Evolutionary conservation across 495 filamentous ascomycete species (phyloP).

Genomic region (Podospora anserina): DNA sequence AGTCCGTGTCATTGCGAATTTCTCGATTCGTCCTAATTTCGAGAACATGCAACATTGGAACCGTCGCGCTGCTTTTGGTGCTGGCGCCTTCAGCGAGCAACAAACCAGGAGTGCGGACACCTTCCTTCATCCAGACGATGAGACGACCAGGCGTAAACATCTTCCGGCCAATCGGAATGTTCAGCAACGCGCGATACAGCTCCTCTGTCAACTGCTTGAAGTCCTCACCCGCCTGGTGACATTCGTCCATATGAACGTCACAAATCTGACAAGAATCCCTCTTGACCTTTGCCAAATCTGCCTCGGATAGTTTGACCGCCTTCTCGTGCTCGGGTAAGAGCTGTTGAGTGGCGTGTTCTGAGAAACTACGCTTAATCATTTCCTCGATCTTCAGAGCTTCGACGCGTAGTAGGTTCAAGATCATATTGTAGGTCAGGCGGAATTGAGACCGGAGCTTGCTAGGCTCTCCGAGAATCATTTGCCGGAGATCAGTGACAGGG

Average conservation of each 20-base stretch:
- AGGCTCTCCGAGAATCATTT: constrained; percentile 95
- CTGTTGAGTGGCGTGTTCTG: constrained; percentile 97
- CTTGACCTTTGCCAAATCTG: constrained; percentile 84
- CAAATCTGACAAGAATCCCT: constrained; percentile 80
- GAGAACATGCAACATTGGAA: constrained; percentile 69
- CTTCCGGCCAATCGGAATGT: constrained; percentile 73
- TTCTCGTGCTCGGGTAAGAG: constrained; percentile 92
- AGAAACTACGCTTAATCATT: constrained; percentile 99
- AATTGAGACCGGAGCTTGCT: constrained; percentile 96
- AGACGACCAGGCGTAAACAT: constrained; percentile 71
- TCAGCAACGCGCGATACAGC: constrained; percentile 65
- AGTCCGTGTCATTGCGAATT: constrained; percentile 68
- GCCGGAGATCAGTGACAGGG: constrained; percentile 70
- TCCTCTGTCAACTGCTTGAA: constrained; percentile 70
- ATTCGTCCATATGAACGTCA: constrained; percentile 70
- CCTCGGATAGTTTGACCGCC: constrained; percentile 87
- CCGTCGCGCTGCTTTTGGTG: constrained; percentile 49
- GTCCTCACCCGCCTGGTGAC: constrained; percentile 76
- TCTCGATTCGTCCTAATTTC: constrained; percentile 63
- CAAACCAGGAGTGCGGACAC: constrained; percentile 73
- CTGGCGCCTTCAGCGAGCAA: constrained; percentile 69
- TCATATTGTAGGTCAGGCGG: constrained; percentile 98
- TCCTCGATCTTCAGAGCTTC: constrained; percentile 98
- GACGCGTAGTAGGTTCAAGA: constrained; percentile 89
- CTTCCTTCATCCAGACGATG: constrained; percentile 68